Evolutionary conservation across 2,329 filamentous ascomycete genomes (phyloP).

Genomic region (Neofusicoccum sp.): DNA sequence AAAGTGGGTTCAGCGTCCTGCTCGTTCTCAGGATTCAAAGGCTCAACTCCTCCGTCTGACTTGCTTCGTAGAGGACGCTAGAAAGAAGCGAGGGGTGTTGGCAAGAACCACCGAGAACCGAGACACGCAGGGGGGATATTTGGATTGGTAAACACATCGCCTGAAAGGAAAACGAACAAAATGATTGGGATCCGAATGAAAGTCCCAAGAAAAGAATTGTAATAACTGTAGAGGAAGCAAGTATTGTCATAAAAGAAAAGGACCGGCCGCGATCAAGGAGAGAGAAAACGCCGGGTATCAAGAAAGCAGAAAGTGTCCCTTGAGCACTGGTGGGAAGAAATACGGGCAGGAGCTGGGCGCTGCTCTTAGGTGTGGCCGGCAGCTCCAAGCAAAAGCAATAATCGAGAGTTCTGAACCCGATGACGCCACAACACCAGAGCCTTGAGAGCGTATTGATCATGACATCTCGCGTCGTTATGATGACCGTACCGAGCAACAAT

Average conservation of each 20-base stretch:
- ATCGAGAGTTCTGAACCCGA: background rate
- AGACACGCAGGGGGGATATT: background rate
- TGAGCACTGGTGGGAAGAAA: background rate
- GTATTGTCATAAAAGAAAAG: background rate
- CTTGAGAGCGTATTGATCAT: background rate
- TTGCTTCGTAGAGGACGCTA: background rate
- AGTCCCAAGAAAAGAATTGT: background rate
- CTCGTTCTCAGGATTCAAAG: too few relatives aligned
- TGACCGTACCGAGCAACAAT: background rate
- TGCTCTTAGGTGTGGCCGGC: background rate
- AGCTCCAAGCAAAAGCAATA: background rate
- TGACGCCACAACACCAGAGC: background rate
- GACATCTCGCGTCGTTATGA: slow-evolving; percentile 1
- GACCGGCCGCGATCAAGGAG: slow-evolving; percentile 1
- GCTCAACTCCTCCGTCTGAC: background rate
- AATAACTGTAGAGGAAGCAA: background rate
- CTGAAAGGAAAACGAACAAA: background rate
- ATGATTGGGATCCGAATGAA: background rate
- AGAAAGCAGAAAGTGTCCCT: slow-evolving; percentile 5
- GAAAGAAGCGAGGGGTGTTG: background rate
- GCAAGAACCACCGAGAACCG: background rate
- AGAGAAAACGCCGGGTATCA: slow-evolving; percentile 17
- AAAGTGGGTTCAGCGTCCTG: too few relatives aligned
- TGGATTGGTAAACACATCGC: background rate
- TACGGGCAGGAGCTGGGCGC: background rate